These are phyloP conservation scores for Calonectria pteridis DNA, from an alignment of 2,329 filamentous ascomycete genomes.

Conservation along the genomic window DNA sequence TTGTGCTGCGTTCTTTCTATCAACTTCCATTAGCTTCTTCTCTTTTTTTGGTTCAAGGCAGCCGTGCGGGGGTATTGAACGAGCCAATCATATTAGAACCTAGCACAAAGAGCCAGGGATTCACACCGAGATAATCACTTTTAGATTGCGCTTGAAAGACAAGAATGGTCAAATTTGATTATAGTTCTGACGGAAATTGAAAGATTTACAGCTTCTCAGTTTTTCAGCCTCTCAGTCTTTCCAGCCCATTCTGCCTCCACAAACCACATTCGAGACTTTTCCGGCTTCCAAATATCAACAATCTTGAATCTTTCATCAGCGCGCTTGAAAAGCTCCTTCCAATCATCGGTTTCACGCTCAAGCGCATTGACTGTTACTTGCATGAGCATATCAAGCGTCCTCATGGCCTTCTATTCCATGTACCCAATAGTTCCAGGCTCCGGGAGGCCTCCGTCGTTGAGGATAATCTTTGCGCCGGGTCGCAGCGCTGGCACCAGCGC, in stretches of 20 bases:
- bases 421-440: not conserved
- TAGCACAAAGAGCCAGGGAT: not conserved
- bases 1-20: no score
- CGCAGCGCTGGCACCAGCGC: conserved; percentile 30
- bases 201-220: not conserved
- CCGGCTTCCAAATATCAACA: conserved; percentile 29
- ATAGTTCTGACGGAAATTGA: not conserved
- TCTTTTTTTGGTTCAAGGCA: not conserved
- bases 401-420: not conserved
- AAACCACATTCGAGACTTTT: conserved; percentile 35
- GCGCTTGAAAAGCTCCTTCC: conserved; percentile 3
- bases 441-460: conserved; percentile 36
- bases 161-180: not conserved
- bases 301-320: conserved; percentile 24
- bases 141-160: not conserved
- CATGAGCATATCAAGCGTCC: conserved; percentile 4
- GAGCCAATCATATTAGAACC: not conserved
- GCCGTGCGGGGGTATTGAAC: not conserved
- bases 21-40: not conserved
- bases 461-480: conserved; percentile 39
- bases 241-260: conserved; percentile 27
- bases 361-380: not conserved
- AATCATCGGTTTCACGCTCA: conserved; percentile 1
- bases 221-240: not conserved
- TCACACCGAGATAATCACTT: not conserved